phyloP scores from a whole-genome alignment of 352 stramenopile genomes.

The Elongisporangium anandrum region DNA sequence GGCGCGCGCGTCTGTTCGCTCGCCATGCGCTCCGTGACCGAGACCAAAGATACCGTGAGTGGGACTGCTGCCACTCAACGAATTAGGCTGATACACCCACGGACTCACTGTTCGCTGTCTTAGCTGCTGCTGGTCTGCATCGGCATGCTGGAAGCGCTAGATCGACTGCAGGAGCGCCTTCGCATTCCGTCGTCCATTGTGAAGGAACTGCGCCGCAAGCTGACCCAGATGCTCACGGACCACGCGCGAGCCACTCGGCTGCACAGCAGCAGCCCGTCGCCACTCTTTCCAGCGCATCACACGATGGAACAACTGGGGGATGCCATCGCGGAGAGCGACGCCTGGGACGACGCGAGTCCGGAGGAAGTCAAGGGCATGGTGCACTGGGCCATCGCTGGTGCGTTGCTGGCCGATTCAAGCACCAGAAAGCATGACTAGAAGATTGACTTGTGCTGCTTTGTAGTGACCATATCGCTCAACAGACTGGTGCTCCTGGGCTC shows the following conservation, averaged over 20 bases:
- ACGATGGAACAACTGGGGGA: slow-evolving; percentile 24
- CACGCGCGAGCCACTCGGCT: background rate
- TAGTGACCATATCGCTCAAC: slow-evolving; percentile 56
- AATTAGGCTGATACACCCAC: background rate
- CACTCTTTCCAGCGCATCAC: background rate
- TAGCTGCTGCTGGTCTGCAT: slow-evolving; percentile 81
- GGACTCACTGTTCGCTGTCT: background rate
- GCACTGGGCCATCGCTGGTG: slow-evolving; percentile 58
- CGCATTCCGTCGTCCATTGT: slow-evolving; percentile 63
- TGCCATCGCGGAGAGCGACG: slow-evolving; percentile 45
- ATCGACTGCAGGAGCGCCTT: slow-evolving; percentile 67
- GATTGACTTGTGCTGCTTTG: background rate
- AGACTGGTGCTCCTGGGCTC: slow-evolving; percentile 40
- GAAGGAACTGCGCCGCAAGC: slow-evolving; percentile 66
- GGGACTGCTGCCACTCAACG: slow-evolving; percentile 5
- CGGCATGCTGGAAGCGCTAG: slow-evolving; percentile 64
- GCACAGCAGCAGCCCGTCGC: background rate
- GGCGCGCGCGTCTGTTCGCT: slow-evolving; percentile 47
- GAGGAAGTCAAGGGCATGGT: slow-evolving; percentile 66
- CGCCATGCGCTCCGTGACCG: slow-evolving; percentile 50
- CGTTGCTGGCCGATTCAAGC: background rate
- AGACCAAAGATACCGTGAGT: slow-evolving; percentile 71
- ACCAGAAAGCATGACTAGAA: background rate
- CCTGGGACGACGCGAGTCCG: slow-evolving; percentile 47
- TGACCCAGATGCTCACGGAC: slow-evolving; percentile 53